phyloP scores from a whole-genome alignment of 768 basidiomycete species.

The Termitomyces sp. region DNA sequence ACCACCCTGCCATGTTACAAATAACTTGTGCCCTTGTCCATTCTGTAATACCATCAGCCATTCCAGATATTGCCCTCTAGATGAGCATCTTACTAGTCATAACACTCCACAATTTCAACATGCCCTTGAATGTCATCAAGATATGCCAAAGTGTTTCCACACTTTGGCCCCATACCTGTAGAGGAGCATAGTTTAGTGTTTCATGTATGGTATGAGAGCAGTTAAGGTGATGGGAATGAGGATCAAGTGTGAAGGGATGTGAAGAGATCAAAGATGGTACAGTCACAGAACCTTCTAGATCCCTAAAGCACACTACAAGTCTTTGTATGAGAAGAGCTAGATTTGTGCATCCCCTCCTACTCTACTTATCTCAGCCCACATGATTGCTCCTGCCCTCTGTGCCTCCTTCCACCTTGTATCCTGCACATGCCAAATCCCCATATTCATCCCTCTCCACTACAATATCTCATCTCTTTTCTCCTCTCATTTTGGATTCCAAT shows the following conservation, averaged over 20 bases:
- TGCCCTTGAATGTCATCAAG: constrained; percentile 37
- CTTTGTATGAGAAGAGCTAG: constrained; percentile 30
- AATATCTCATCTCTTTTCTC: constrained; percentile 53
- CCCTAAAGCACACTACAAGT: constrained; percentile 25
- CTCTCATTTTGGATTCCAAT: constrained; percentile 55
- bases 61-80: constrained; percentile 49
- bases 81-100: constrained; percentile 53
- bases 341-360: constrained; percentile 25
- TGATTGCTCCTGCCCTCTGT: constrained; percentile 45
- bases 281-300: constrained; percentile 23
- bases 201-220: constrained; percentile 35
- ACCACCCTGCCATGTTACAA: constrained; percentile 17
- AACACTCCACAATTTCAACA: constrained; percentile 40
- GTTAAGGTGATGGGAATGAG: constrained; percentile 26
- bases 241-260: neutral
- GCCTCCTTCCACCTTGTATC: constrained; percentile 39
- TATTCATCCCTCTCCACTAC: constrained; percentile 73
- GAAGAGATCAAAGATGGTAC: constrained; percentile 6
- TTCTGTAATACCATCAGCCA: constrained; percentile 39
- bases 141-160: constrained; percentile 59
- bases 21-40: constrained; percentile 48
- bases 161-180: constrained; percentile 47
- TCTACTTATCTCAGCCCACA: constrained; percentile 29
- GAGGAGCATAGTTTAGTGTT: constrained; percentile 20
- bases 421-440: constrained; percentile 51